Conservation (phyloP, 441 rosid genomes). For the Syzygium syzygioides region DNA sequence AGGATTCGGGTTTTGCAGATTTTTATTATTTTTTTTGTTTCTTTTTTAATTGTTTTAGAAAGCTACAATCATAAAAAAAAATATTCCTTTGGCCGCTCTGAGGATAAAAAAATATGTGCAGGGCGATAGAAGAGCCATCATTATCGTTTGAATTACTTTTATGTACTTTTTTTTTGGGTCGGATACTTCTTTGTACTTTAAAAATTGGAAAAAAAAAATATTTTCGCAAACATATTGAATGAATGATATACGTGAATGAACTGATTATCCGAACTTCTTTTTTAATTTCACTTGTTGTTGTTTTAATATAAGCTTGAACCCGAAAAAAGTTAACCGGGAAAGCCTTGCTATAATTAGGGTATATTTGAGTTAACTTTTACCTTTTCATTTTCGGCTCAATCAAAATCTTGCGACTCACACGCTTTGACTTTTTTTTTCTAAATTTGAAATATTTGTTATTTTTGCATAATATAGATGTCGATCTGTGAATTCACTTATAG, state of each 20-base stretch:
- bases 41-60: not conserved
- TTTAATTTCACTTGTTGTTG: not conserved
- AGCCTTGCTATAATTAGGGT: not conserved
- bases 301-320: not conserved
- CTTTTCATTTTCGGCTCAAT: not conserved
- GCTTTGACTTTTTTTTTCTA: not conserved
- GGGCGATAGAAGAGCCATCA: not conserved
- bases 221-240: not conserved
- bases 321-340: not conserved
- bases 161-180: too few relatives aligned
- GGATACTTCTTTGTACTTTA: not conserved
- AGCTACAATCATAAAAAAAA: not conserved
- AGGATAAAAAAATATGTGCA: not conserved
- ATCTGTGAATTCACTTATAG: not conserved
- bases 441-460: not conserved
- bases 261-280: not conserved
- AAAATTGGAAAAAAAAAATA: not conserved
- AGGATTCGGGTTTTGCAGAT: not conserved
- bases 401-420: not conserved
- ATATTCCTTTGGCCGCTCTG: not conserved
- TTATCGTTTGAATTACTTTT: not conserved
- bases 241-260: not conserved
- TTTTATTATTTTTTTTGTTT: not conserved
- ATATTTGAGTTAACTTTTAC: not conserved
- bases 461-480: not conserved